Evolutionary conservation across 2,329 filamentous ascomycete species (phyloP).

Genomic region (Lachnellula cervina): DNA sequence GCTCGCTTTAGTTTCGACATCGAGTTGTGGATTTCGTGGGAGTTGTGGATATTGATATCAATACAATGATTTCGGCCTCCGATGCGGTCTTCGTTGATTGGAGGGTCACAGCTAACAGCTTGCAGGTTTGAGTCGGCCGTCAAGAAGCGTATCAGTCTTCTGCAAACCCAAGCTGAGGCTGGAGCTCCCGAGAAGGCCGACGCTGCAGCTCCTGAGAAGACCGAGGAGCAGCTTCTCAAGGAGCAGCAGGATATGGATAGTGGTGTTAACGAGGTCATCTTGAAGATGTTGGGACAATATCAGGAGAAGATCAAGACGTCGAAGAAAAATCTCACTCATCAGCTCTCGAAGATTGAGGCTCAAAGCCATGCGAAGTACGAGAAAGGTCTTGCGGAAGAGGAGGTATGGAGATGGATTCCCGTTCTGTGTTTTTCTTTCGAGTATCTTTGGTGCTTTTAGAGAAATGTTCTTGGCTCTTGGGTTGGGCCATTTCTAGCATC

Average conservation of each 20-base stretch:
- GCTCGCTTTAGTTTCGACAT: too few species aligned
- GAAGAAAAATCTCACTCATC: background rate
- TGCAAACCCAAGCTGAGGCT: too few species aligned
- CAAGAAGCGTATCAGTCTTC: too few species aligned
- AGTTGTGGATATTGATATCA: too few species aligned
- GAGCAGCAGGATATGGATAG: background rate
- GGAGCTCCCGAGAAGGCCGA: too few species aligned
- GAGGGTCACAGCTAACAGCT: too few species aligned
- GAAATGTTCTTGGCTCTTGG: background rate
- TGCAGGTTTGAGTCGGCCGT: too few species aligned
- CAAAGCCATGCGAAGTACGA: background rate
- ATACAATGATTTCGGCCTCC: too few species aligned
- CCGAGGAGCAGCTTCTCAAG: background rate
- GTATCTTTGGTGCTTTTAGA: background rate
- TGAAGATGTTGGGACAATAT: background rate
- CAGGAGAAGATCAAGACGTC: background rate
- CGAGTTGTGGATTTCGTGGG: too few species aligned
- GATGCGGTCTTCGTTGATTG: too few species aligned
- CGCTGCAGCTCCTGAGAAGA: too few species aligned
- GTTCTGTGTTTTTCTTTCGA: background rate
- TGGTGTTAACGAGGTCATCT: background rate
- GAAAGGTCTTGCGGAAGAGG: background rate
- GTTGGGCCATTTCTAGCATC: too few species aligned
- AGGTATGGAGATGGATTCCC: background rate
- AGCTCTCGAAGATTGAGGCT: background rate